phyloP scores from a whole-genome alignment of 2,329 filamentous ascomycete species.

The Diaporthe australafricana region DNA sequence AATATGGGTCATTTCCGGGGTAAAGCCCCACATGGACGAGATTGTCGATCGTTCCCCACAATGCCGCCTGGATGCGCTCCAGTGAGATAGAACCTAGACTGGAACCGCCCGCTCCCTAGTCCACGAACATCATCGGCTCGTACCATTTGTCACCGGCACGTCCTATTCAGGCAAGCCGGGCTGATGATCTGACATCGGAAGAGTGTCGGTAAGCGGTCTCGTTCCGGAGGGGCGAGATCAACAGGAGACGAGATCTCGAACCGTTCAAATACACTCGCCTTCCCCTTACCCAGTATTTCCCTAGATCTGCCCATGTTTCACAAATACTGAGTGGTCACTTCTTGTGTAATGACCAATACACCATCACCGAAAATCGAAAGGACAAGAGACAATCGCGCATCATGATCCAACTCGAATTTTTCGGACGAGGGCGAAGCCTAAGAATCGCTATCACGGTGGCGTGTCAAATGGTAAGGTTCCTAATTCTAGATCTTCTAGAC shows the following conservation, averaged over 20 bases:
- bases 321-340: background rate
- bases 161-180: slow-evolving; percentile 31
- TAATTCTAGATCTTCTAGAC: too few relatives aligned
- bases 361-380: too few relatives aligned
- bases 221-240: background rate
- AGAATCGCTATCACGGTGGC: slow-evolving; percentile 39
- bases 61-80: slow-evolving; percentile 24
- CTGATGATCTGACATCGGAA: slow-evolving; percentile 11
- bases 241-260: background rate
- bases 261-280: background rate
- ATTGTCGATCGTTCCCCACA: slow-evolving; percentile 6
- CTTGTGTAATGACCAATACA: background rate
- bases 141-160: background rate
- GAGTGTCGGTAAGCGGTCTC: background rate
- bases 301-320: background rate
- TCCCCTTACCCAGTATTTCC: background rate
- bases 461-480: slow-evolving; percentile 46
- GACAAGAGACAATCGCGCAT: background rate
- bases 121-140: background rate
- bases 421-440: slow-evolving; percentile 38
- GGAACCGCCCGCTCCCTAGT: background rate
- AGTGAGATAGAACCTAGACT: background rate
- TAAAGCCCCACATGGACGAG: slow-evolving; percentile 13
- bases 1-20: slow-evolving; percentile 17
- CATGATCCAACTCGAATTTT: slow-evolving; percentile 35